phyloP scores from a whole-genome alignment of 345 rosid genomes.

The Trapa bicornis region DNA sequence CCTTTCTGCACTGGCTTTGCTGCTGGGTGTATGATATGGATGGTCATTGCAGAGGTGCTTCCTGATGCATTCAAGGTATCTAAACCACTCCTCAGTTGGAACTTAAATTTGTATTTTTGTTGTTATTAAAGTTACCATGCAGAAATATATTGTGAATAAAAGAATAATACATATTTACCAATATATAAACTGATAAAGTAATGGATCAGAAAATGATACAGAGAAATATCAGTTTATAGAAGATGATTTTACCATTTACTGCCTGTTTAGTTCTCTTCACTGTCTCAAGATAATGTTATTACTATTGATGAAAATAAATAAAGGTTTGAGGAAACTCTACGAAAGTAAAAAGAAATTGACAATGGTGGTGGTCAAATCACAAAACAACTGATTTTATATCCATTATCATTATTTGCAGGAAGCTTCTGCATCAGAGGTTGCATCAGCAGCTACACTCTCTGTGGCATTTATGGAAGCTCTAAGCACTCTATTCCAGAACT shows the following conservation, averaged over 20 bases:
- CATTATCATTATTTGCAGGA: constrained; percentile 34
- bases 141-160: not conserved
- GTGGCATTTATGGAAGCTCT: constrained; percentile 98
- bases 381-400: not conserved
- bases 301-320: too few relatives aligned
- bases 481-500: constrained; percentile 65
- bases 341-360: too few relatives aligned
- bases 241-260: too few relatives aligned
- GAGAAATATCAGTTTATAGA: too few relatives aligned
- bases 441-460: constrained; percentile 88
- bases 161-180: not conserved
- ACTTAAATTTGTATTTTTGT: not conserved
- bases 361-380: too few relatives aligned
- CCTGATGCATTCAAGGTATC: constrained; percentile 97
- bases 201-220: too few relatives aligned
- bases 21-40: constrained; percentile 99
- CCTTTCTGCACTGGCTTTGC: constrained; percentile 99
- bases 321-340: too few relatives aligned
- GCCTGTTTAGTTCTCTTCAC: too few relatives aligned
- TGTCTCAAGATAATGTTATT: too few relatives aligned
- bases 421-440: constrained; percentile 89
- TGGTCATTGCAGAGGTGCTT: constrained; percentile 98
- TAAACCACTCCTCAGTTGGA: not conserved
- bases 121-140: not conserved
- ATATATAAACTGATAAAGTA: not conserved